phyloP scores from a whole-genome alignment of 345 rosid genomes.

The Pseudoturritis turrita region DNA sequence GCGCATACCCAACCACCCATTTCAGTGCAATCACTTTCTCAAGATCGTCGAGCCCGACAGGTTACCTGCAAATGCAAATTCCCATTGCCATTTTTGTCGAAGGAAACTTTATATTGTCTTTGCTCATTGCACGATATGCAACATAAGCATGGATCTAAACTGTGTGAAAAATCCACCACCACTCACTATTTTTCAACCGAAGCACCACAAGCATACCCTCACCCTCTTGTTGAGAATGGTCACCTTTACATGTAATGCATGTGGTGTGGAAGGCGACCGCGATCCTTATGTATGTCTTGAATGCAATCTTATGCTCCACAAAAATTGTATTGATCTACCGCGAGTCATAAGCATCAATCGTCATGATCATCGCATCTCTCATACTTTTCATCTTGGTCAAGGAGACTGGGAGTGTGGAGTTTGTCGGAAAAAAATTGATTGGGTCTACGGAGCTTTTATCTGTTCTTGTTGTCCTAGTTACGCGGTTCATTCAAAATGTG shows the following conservation, averaged over 20 bases:
- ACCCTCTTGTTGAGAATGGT: background rate
- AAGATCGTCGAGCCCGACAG: too few species aligned
- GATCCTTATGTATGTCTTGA: constrained; percentile 2
- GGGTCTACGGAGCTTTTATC: constrained; percentile 1
- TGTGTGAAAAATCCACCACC: background rate
- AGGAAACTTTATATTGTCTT: too few species aligned
- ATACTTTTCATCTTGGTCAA: background rate
- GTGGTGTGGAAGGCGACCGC: background rate
- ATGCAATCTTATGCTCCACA: background rate
- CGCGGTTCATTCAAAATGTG: background rate
- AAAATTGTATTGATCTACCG: background rate
- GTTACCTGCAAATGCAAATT: too few species aligned
- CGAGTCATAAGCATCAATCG: constrained; percentile 14
- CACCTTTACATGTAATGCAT: too few species aligned
- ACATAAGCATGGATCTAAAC: background rate
- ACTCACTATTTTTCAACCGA: background rate
- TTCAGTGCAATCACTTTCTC: too few species aligned
- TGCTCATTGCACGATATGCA: background rate
- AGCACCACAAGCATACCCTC: background rate
- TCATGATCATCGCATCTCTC: constrained; percentile 14
- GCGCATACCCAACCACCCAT: too few species aligned
- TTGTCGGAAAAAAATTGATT: background rate
- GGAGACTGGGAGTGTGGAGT: background rate
- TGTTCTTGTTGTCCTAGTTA: constrained; percentile 4
- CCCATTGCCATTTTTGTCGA: too few species aligned